Evolutionary conservation across 495 filamentous ascomycete species (phyloP).

Genomic region (Aspergillus sclerotioniger): DNA sequence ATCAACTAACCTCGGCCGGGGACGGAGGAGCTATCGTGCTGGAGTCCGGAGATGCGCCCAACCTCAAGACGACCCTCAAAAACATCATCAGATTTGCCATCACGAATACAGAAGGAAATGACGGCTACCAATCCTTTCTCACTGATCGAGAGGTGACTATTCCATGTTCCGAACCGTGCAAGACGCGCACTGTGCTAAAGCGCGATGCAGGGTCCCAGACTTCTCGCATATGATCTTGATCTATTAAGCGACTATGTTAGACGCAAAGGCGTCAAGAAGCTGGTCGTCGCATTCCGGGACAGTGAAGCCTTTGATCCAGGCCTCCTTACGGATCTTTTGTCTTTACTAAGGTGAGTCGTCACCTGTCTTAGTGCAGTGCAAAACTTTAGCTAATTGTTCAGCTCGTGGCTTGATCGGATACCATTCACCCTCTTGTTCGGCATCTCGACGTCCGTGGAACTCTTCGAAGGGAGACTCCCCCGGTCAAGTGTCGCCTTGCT

Average conservation of each 20-base stretch:
- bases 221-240: constrained; percentile 89
- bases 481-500: constrained; percentile 68
- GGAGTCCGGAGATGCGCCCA: constrained; percentile 73
- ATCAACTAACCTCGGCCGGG: constrained; percentile 47
- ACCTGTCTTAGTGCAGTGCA: background rate
- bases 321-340: constrained; percentile 75
- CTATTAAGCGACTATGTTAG: constrained; percentile 67
- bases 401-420: constrained; percentile 86
- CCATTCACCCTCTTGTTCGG: constrained; percentile 85
- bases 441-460: constrained; percentile 84
- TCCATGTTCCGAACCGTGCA: background rate
- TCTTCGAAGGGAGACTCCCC: constrained; percentile 83
- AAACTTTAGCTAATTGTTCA: constrained; percentile 31
- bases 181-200: constrained; percentile 24
- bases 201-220: constrained; percentile 57
- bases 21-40: constrained; percentile 63
- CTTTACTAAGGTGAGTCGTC: constrained; percentile 65
- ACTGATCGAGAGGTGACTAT: constrained; percentile 53
- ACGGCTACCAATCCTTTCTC: constrained; percentile 42
- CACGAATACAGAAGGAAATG: constrained; percentile 53
- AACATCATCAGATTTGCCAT: constrained; percentile 72
- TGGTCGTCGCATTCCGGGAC: constrained; percentile 81
- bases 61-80: constrained; percentile 79
- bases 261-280: constrained; percentile 52
- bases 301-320: constrained; percentile 86